Evolutionary conservation across 495 filamentous ascomycete genomes (phyloP).

Genomic region (Glutinoglossum americanum): DNA sequence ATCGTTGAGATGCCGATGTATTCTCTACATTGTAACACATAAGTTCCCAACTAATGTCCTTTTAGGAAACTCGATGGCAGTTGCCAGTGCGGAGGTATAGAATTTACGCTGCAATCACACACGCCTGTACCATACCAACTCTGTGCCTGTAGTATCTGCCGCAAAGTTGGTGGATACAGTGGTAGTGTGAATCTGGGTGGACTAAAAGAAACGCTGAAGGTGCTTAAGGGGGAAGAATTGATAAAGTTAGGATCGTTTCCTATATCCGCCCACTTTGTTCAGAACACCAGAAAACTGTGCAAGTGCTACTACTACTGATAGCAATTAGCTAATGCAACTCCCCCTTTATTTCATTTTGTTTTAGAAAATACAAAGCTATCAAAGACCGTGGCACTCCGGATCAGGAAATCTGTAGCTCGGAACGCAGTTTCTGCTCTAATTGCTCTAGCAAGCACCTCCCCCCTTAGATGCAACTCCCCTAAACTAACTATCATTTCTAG

Average conservation of each 20-base stretch:
- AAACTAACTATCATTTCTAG: neutral
- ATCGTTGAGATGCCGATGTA: neutral
- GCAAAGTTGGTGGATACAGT: constrained; percentile 28
- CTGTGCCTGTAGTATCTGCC: constrained; percentile 34
- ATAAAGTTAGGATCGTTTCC: constrained; percentile 22
- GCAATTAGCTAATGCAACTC: neutral
- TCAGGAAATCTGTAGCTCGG: constrained; percentile 22
- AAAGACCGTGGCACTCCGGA: constrained; percentile 26
- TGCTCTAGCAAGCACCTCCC: constrained; percentile 14
- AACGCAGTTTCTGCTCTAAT: constrained; percentile 31
- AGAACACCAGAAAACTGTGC: too few relatives aligned
- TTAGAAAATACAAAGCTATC: constrained; percentile 29
- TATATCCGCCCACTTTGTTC: too few relatives aligned
- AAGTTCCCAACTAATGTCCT: neutral
- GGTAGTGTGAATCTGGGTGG: constrained; percentile 31
- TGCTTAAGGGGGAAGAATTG: constrained; percentile 24
- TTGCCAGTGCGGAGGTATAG: constrained; percentile 14
- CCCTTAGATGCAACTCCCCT: neutral
- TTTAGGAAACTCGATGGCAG: constrained; percentile 6
- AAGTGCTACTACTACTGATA: too few relatives aligned
- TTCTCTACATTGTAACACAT: neutral
- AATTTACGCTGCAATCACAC: constrained; percentile 28
- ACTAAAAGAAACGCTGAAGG: constrained; percentile 23
- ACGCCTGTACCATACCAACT: constrained; percentile 35
- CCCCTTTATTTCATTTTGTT: neutral